Base-by-base conservation (phyloP, 148 eudicot species). In the Camellia japonica region DNA sequence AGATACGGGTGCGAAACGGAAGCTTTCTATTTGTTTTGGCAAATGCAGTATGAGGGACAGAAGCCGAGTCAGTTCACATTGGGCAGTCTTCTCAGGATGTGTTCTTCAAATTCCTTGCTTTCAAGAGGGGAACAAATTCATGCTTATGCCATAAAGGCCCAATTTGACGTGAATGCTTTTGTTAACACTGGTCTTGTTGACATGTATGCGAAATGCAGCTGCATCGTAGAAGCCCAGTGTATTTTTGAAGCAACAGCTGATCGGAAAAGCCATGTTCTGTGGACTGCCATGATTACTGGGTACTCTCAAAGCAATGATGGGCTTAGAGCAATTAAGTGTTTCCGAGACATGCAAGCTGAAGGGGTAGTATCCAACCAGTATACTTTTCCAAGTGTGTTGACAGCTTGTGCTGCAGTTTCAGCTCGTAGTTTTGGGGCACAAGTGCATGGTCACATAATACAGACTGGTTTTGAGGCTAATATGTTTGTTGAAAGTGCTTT, bases 281-380 rank as follows among this genome's bases (percentile, higher is more conserved):
- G 98, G 98, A 93, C 93, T 80, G 93, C 95, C 19, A 87, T 94
- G 90, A 83, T 94, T 64, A 87, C 91, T 19, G 97, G 91, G n/a
- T 94, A 90, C 80, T 89, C 98, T 43, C 77, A 74, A 72, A 94
- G 90, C 68, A 90, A 86, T 44, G 85, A 82, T 78, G 86, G 85
- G 61, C 14, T 63, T 44, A 80, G 78, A 78, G 92, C 94, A 43
- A 87, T 92, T 67, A 73, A 80, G 83, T 90, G 88, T 58, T 94
- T 87, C 68, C 70, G 82, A 62, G 84, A 83, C 43, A 90, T 92
- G 96, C 85, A 71, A 69, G 84, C 85, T 51, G 88, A 84, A 84
- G 93, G 93, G 78, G 74, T 90, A 30, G 90, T 82, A 75, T 81
- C 87, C 7, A 94, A 92, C 61, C 91, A 94, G 84, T 94, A 87